Conservation (phyloP, 768 basidiomycete species). For the Trichaptum fuscoviolaceum region DNA sequence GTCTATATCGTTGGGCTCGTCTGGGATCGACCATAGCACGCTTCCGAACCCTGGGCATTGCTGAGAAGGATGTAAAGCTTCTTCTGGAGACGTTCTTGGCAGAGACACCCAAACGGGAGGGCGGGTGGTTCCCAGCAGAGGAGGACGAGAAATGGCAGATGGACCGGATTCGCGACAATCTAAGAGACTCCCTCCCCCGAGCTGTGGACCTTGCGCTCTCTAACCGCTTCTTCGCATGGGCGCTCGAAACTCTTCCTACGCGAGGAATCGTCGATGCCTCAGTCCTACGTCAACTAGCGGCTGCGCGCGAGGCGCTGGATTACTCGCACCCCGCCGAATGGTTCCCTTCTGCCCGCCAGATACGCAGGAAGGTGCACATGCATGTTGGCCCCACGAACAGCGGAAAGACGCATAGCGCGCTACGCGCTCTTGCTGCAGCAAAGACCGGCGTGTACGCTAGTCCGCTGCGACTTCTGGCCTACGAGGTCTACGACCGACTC, state of each 20-base stretch:
- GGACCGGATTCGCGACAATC: not conserved
- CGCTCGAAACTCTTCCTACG: not conserved
- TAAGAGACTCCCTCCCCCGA: not conserved
- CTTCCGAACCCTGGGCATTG: not conserved
- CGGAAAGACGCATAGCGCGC: conserved; percentile 92
- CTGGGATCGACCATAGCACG: not conserved
- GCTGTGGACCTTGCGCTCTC: not conserved
- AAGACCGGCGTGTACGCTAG: conserved; percentile 79
- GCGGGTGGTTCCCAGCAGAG: conserved; percentile 1
- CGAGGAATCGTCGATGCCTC: not conserved
- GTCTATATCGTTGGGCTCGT: not conserved
- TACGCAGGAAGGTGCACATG: conserved; percentile 78
- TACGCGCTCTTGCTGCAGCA: conserved; percentile 81
- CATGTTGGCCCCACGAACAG: conserved; percentile 98
- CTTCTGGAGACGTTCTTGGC: not conserved
- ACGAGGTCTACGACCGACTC: conserved; percentile 89
- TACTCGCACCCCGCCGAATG: conserved; percentile 43
- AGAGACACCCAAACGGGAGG: not conserved
- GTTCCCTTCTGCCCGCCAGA: conserved; percentile 46
- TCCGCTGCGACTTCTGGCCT: conserved; percentile 86
- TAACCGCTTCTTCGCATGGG: not conserved
- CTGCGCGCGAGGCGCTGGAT: conserved; percentile 28
- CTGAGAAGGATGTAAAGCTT: not conserved
- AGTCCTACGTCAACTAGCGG: not conserved
- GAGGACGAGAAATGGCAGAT: conserved; percentile 4